Base-by-base conservation (phyloP, 441 rosid genomes). In the Pelargonium fulgidum region DNA sequence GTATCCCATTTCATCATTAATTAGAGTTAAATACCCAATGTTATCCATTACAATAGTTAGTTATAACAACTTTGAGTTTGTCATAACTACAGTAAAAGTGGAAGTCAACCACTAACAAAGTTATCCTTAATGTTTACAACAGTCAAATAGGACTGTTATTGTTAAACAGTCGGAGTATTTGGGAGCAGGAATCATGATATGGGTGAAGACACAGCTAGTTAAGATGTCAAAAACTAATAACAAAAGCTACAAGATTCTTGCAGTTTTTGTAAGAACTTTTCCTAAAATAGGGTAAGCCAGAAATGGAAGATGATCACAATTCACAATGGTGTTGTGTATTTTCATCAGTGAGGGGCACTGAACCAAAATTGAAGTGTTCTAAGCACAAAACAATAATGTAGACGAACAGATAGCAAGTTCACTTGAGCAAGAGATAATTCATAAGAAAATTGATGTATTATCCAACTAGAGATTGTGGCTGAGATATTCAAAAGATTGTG, bases 21-120 rank as follows among this genome's bases (percentile, higher is more conserved):
- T 44, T 11, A 11, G 6, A 16, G 22, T 7, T 14, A 54, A 54
- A 14, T 54, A 14, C 61, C 61, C 13, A 54, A 54, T 14, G 1
- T 54, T 13, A 54, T 54, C 2, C 4, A 14, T 54, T 19, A 54
- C 17, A 14, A 14, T 54, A 50, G 19, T 33, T 13, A 54, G 61
- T 6, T 54, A 54, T 54, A 54, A 50, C 56, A 12, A 50, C 17
- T n/a, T n/a, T n/a, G 14, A 12, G 56, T n/a, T 12, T n/a, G 61
- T 13, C 16, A 3, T 3, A 54, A 54, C 5, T 14, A 16, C 7
- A 10, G 61, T 54, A 54, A 7, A 54, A 14, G 22, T 14, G 22
- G 8, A 54, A 54, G 61, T 54, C 61, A 54, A 16, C 22, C 61
- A 54, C 22, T 54, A 54, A 14, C 61, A 54, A 54, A 54, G 17